Evolutionary conservation across 768 basidiomycete species (phyloP).

Genomic region (Termitomyces sp.): DNA sequence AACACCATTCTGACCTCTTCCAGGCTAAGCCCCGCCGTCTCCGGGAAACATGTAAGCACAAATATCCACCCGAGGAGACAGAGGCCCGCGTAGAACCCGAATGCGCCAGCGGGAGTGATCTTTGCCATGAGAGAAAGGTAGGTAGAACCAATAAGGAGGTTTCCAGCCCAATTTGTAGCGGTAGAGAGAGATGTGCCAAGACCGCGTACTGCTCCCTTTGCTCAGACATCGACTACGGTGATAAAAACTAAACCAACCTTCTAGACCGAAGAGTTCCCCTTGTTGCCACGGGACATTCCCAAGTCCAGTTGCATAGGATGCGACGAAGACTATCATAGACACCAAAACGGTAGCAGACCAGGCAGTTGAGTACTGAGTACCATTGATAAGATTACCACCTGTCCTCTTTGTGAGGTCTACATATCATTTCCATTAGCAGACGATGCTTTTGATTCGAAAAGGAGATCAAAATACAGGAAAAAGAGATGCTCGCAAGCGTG

Average conservation of each 20-base stretch:
- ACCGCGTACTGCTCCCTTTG: neutral
- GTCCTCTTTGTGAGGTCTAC: conserved; percentile 29
- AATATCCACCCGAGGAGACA: conserved; percentile 69
- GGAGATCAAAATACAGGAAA: conserved; percentile 9
- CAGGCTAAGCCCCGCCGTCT: conserved; percentile 63
- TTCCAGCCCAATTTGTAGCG: conserved; percentile 73
- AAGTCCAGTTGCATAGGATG: conserved; percentile 73
- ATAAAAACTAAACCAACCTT: conserved; percentile 35
- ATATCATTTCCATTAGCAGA: neutral
- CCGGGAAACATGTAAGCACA: conserved; percentile 59
- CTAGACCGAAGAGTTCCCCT: conserved; percentile 75
- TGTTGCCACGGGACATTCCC: conserved; percentile 88
- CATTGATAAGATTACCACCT: conserved; percentile 52
- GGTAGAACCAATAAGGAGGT: conserved; percentile 72
- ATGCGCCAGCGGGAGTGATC: conserved; percentile 68
- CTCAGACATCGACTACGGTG: neutral
- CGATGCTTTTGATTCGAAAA: neutral
- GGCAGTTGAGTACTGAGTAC: conserved; percentile 31
- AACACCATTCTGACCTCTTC: conserved; percentile 66
- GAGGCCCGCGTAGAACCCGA: conserved; percentile 71
- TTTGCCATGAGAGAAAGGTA: conserved; percentile 73
- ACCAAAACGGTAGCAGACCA: conserved; percentile 70
- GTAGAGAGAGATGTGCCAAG: conserved; percentile 18
- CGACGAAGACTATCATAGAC: conserved; percentile 81
- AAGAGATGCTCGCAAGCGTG: conserved; percentile 16